Percentiles rank a stretch among this genome's conserved stretches.
These are phyloP conservation scores for Epichloe gansuensis DNA, from an alignment of 2,329 filamentous ascomycete genomes.

Conservation along the genomic window DNA sequence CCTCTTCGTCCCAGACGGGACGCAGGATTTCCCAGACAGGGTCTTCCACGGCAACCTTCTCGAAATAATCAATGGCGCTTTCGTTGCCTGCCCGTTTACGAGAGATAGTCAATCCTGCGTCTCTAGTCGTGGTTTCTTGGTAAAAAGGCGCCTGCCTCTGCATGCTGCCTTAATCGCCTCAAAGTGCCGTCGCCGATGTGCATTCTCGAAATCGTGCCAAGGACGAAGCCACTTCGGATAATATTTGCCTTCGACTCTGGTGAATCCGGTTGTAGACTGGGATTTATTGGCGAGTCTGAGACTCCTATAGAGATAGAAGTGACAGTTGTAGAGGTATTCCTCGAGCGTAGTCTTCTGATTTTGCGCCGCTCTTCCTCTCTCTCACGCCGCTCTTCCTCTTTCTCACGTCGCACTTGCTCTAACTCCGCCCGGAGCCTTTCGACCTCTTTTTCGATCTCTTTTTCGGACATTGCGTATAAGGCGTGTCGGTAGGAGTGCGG, in stretches of 20 bases:
- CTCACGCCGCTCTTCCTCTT: not conserved
- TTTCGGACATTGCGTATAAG: not conserved
- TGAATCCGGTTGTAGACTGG: slow-evolving; percentile 1
- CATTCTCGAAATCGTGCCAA: slow-evolving; percentile 8
- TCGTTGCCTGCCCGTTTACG: not conserved
- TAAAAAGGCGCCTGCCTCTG: slow-evolving; percentile 7
- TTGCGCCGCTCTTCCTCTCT: slow-evolving; percentile 3
- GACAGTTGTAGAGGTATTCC: slow-evolving; percentile 11
- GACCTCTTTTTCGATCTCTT: not conserved
- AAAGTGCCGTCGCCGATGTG: slow-evolving; percentile 7
- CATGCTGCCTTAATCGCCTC: slow-evolving; percentile 7
- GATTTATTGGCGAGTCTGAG: slow-evolving; percentile 3
- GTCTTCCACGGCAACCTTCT: not conserved
- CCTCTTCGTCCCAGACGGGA: not conserved
- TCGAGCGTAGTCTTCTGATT: slow-evolving; percentile 8
- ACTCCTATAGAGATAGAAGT: slow-evolving; percentile 7
- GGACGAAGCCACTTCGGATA: slow-evolving; percentile 12
- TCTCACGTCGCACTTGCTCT: slow-evolving; percentile 1
- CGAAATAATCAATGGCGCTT: not conserved
- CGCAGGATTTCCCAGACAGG: not conserved
- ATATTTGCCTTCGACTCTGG: slow-evolving; percentile 10
- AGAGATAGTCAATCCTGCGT: not conserved
- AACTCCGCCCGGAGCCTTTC: not conserved
- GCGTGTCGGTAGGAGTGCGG: too few relatives aligned
- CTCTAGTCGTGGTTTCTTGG: not conserved